Conservation (phyloP, 1,284 basidiomycete genomes). For the Amanita bisporigera region DNA sequence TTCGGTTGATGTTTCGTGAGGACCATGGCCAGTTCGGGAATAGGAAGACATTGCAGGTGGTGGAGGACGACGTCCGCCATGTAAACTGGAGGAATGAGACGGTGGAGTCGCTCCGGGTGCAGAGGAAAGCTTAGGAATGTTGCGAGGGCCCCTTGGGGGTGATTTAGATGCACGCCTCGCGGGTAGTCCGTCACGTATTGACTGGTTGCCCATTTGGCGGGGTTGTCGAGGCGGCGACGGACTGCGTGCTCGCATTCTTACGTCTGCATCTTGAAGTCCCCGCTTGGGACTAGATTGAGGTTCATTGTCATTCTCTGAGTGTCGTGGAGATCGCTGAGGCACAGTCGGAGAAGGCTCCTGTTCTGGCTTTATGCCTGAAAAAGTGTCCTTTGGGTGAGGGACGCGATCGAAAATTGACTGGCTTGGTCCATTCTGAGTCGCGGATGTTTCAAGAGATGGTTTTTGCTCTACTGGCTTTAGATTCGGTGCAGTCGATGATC, state of each 20-base stretch:
- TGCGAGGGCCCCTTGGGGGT: constrained; percentile 50
- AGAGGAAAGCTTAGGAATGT: constrained; percentile 29
- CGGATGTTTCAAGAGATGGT: not conserved
- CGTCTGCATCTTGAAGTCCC: not conserved
- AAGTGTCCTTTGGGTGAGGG: not conserved
- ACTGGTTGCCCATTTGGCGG: constrained; percentile 15
- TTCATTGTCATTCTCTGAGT: constrained; percentile 11
- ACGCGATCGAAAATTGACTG: not conserved
- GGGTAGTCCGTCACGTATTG: constrained; percentile 7
- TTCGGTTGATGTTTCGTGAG: not conserved
- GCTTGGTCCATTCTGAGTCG: not conserved
- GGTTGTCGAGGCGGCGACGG: constrained; percentile 34
- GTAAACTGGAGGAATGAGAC: constrained; percentile 20
- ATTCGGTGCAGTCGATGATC: not conserved
- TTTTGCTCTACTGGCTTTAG: not conserved
- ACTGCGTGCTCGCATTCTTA: constrained; percentile 17
- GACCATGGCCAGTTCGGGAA: constrained; percentile 2
- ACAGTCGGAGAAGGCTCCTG: not conserved
- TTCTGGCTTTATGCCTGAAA: not conserved
- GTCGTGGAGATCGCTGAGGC: not conserved
- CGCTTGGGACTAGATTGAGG: not conserved
- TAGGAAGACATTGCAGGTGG: constrained; percentile 13
- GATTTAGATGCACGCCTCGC: constrained; percentile 36
- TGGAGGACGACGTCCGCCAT: constrained; percentile 32
- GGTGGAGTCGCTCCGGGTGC: constrained; percentile 9